Conservation (phyloP, 2,329 filamentous ascomycete genomes). For the Penicillium psychrosexuale region DNA sequence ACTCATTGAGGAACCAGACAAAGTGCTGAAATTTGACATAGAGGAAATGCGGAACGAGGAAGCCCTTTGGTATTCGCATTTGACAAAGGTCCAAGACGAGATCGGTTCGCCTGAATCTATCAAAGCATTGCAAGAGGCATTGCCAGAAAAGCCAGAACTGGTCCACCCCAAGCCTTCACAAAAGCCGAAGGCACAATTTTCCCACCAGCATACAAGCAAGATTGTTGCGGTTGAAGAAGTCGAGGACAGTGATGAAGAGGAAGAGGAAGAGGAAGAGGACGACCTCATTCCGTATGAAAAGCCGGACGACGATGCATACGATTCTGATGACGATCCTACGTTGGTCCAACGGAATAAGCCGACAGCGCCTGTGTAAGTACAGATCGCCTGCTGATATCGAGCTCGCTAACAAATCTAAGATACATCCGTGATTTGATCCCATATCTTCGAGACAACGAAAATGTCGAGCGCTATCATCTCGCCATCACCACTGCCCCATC, state of each 20-base stretch:
- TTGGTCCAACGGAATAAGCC: slow-evolving; percentile 79
- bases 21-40: slow-evolving; percentile 76
- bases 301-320: slow-evolving; percentile 81
- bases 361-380: slow-evolving; percentile 67
- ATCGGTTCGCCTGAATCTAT: slow-evolving; percentile 59
- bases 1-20: slow-evolving; percentile 64
- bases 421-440: slow-evolving; percentile 83
- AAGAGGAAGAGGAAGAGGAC: slow-evolving; percentile 55
- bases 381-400: not conserved
- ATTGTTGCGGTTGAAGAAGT: slow-evolving; percentile 62
- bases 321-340: slow-evolving; percentile 90
- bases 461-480: slow-evolving; percentile 78
- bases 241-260: slow-evolving; percentile 43
- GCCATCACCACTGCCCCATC: slow-evolving; percentile 72
- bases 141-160: slow-evolving; percentile 17
- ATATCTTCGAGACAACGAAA: slow-evolving; percentile 76
- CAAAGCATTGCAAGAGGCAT: slow-evolving; percentile 21
- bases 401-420: slow-evolving; percentile 26
- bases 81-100: slow-evolving; percentile 62
- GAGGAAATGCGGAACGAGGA: slow-evolving; percentile 73
- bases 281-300: slow-evolving; percentile 77
- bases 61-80: slow-evolving; percentile 67
- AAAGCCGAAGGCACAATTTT: slow-evolving; percentile 3
- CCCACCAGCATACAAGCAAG: slow-evolving; percentile 32
- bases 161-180: not conserved